Percentiles rank a stretch among this genome's conserved stretches.
Conservation (phyloP, 2,329 filamentous ascomycete genomes). For the Pestalotiopsis sp. region DNA sequence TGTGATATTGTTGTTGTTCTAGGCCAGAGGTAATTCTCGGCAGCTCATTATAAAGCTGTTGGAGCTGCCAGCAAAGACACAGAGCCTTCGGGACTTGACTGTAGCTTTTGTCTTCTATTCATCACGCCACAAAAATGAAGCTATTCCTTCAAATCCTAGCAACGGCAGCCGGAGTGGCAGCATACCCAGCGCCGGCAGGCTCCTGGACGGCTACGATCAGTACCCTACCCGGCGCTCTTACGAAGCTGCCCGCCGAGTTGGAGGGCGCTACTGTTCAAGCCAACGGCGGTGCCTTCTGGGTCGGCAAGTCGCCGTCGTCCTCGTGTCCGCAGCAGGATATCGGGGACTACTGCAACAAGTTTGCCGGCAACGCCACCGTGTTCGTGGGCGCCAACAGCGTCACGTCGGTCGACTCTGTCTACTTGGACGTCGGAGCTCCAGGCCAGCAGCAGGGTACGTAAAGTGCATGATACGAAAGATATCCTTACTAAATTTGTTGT, state of each 20-base stretch:
- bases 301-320: background rate
- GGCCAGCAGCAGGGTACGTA: background rate
- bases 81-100: too few relatives aligned
- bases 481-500: background rate
- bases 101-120: too few relatives aligned
- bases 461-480: accelerated
- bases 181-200: background rate
- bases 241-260: background rate
- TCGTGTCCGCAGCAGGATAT: background rate
- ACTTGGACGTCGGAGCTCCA: background rate
- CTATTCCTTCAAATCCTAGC: background rate
- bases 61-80: background rate
- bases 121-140: background rate
- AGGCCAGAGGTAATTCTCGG: background rate
- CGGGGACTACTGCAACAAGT: background rate
- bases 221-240: background rate
- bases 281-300: background rate
- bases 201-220: background rate
- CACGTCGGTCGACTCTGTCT: background rate
- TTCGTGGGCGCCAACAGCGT: background rate
- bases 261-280: background rate
- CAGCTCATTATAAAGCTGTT: background rate
- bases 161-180: background rate
- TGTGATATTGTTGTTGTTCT: background rate
- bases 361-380: background rate